phyloP scores from a whole-genome alignment of 1,139 yeast species.

The Wickerhamomyces sp. region DNA sequence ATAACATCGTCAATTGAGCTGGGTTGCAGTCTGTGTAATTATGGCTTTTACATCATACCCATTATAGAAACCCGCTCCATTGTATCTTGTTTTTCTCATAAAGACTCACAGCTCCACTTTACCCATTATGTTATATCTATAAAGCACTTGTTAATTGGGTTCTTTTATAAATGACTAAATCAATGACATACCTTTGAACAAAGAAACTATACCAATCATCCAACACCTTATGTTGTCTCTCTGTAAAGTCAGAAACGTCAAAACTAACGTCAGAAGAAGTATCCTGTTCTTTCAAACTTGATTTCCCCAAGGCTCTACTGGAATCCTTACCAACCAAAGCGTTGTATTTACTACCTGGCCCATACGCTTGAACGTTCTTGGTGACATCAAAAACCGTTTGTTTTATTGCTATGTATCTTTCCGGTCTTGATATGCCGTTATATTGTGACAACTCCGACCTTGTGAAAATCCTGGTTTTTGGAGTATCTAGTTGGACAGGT shows the following conservation, averaged over 20 bases:
- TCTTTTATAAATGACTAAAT: too few relatives aligned
- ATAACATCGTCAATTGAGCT: too few relatives aligned
- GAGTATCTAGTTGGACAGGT: conserved; percentile 44
- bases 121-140: too few relatives aligned
- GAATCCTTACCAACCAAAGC: conserved; percentile 75
- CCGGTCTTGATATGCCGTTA: conserved; percentile 39
- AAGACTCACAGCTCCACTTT: too few relatives aligned
- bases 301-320: conserved; percentile 61
- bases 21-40: too few relatives aligned
- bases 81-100: too few relatives aligned
- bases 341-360: conserved; percentile 71
- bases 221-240: conserved; percentile 43
- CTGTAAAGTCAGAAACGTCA: conserved; percentile 46
- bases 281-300: conserved; percentile 45
- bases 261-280: conserved; percentile 34
- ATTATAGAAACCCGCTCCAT: too few relatives aligned
- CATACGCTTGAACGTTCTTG: conserved; percentile 58
- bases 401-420: conserved; percentile 66
- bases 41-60: too few relatives aligned
- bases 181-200: conserved; percentile 37
- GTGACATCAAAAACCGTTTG: conserved; percentile 79
- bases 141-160: too few relatives aligned
- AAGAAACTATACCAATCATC: conserved; percentile 59
- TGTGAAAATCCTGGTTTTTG: conserved; percentile 38
- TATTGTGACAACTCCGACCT: conserved; percentile 35